A percentile compares a stretch with the other conserved stretches of the same genome.
Evolutionary conservation across 371 early-diverging fungal species (phyloP).

Genomic region (Basidiobolus meristosporus): DNA sequence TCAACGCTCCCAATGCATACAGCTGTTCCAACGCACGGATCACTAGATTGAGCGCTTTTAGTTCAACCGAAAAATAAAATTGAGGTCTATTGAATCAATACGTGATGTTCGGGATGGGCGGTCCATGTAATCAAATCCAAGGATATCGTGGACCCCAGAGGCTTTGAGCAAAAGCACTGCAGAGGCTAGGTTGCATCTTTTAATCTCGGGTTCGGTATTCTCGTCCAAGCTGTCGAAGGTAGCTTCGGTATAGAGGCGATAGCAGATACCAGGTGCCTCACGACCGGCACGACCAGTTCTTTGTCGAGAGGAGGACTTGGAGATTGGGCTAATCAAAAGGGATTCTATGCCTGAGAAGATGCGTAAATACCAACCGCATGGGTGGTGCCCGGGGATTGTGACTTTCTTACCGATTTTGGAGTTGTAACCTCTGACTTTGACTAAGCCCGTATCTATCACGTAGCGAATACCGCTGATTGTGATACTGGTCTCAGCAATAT

Average conservation of each 20-base stretch:
- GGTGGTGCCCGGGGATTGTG: not conserved
- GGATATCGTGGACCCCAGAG: constrained; percentile 70
- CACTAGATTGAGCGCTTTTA: constrained; percentile 13
- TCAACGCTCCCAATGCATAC: constrained; percentile 76
- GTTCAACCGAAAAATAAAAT: not conserved
- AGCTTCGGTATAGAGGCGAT: constrained; percentile 85
- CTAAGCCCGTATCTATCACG: constrained; percentile 93
- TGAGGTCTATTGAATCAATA: constrained; percentile 8
- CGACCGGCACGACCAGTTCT: constrained; percentile 95
- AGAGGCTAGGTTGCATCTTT: constrained; percentile 74
- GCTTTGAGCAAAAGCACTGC: constrained; percentile 78
- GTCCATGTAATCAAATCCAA: constrained; percentile 90
- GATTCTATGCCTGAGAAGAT: constrained; percentile 42
- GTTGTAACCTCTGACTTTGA: constrained; percentile 90
- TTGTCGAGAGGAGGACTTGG: constrained; percentile 90
- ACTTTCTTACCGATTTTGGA: constrained; percentile 49
- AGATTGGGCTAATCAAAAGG: constrained; percentile 69
- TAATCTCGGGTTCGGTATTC: constrained; percentile 86
- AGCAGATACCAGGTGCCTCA: constrained; percentile 65
- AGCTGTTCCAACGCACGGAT: constrained; percentile 72
- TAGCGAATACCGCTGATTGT: constrained; percentile 93
- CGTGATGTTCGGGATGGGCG: constrained; percentile 53
- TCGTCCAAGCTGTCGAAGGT: constrained; percentile 59
- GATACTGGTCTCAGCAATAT: too few species aligned
- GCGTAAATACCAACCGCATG: not conserved